A percentile compares a stretch with the other conserved stretches of the same genome.
phyloP scores from a whole-genome alignment of 495 filamentous ascomycete species.

The Peziza echinospora region DNA sequence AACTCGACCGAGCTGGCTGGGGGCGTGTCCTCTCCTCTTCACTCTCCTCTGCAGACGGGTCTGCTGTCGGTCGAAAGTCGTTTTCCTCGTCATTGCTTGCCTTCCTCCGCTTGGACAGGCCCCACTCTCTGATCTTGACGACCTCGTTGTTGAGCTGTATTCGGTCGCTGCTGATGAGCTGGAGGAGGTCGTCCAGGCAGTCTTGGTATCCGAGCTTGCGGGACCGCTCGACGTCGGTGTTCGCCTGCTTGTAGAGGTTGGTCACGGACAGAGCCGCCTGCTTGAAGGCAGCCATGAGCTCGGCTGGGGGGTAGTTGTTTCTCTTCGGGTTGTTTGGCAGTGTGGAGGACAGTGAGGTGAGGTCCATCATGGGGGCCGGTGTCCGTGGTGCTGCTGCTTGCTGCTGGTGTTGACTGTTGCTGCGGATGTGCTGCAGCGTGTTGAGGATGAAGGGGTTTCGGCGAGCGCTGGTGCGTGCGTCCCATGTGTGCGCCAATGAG shows the following conservation, averaged over 20 bases:
- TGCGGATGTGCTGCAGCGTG: neutral
- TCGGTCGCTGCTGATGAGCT: slow-evolving; percentile 53
- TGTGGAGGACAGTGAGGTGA: slow-evolving; percentile 19
- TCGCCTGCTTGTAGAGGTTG: slow-evolving; percentile 81
- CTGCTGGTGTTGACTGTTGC: neutral
- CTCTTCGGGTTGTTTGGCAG: slow-evolving; percentile 39
- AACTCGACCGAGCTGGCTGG: neutral
- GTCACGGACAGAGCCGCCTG: slow-evolving; percentile 85
- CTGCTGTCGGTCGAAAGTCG: too few relatives aligned
- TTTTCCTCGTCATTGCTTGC: neutral
- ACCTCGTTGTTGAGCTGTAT: neutral
- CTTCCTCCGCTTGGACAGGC: neutral
- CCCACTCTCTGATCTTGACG: neutral
- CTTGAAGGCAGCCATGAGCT: slow-evolving; percentile 76
- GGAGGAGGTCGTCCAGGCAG: slow-evolving; percentile 69
- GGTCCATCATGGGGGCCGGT: slow-evolving; percentile 10
- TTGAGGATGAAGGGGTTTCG: neutral
- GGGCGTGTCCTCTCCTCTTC: neutral
- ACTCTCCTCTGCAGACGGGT: neutral
- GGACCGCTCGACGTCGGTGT: slow-evolving; percentile 38
- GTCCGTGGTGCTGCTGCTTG: too few relatives aligned
- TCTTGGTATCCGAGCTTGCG: slow-evolving; percentile 74
- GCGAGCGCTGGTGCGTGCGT: neutral
- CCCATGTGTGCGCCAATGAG: too few relatives aligned
- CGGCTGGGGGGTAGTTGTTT: slow-evolving; percentile 12